Evolutionary conservation across 179 eudicot species (phyloP).

Genomic region (Silene noctiflora): DNA sequence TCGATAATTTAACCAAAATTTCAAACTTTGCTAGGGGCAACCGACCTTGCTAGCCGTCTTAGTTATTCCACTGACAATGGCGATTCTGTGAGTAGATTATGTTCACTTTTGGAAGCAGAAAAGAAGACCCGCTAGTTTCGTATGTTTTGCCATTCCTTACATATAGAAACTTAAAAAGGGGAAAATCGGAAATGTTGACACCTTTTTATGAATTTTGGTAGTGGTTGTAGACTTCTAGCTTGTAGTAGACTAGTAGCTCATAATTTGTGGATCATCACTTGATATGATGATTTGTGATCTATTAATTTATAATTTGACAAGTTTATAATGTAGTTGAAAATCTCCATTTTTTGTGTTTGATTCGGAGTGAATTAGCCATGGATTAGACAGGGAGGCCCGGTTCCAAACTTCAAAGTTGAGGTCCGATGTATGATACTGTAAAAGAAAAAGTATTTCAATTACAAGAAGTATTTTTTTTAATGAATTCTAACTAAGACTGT

Average conservation of each 20-base stretch:
- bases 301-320: background rate
- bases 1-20: too few species aligned
- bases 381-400: background rate
- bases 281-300: background rate
- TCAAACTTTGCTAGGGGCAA: too few species aligned
- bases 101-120: too few species aligned
- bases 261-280: background rate
- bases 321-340: background rate
- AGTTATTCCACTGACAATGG: background rate
- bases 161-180: background rate
- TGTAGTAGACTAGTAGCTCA: too few species aligned
- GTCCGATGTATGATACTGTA: too few species aligned
- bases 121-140: too few species aligned
- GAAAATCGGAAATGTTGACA: background rate
- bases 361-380: background rate
- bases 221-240: background rate
- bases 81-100: background rate
- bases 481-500: too few species aligned
- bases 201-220: background rate
- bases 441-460: too few species aligned
- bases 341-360: background rate
- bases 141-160: background rate
- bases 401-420: too few species aligned
- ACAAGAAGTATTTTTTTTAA: too few species aligned
- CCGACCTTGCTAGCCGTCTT: too few species aligned